phyloP scores from a whole-genome alignment of 495 filamentous ascomycete species.

The Tuber calosporum region DNA sequence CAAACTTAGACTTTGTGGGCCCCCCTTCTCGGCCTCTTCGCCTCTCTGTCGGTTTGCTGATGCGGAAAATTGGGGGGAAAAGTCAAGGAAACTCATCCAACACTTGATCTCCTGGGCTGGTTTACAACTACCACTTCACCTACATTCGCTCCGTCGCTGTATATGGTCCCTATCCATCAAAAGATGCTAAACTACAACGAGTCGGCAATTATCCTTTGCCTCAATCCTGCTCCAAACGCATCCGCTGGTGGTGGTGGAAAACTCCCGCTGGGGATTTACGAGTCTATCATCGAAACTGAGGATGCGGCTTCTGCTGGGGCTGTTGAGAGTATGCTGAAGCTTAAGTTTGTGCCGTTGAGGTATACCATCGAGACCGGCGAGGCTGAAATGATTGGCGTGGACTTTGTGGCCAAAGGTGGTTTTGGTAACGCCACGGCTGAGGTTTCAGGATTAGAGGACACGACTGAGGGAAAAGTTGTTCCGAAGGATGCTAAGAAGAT shows the following conservation, averaged over 20 bases:
- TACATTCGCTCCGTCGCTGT: conserved; percentile 58
- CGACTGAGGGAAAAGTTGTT: conserved; percentile 14
- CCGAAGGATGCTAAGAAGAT: conserved; percentile 46
- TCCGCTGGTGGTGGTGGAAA: conserved; percentile 58
- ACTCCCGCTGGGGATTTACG: conserved; percentile 83
- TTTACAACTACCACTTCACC: conserved; percentile 66
- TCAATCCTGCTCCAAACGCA: conserved; percentile 60
- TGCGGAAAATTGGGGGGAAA: conserved; percentile 3
- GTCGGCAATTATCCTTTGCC: conserved; percentile 75
- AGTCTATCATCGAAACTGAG: conserved; percentile 66
- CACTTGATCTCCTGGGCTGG: conserved; percentile 88
- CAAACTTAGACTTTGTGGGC: conserved; percentile 75
- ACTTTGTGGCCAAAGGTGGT: conserved; percentile 76
- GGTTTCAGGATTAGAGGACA: conserved; percentile 36
- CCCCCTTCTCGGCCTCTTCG: not conserved
- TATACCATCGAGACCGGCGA: conserved; percentile 89
- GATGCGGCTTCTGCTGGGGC: conserved; percentile 49
- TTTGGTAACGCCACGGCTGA: conserved; percentile 62
- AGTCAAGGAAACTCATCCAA: conserved; percentile 85
- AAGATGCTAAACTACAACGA: conserved; percentile 74
- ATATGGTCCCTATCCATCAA: conserved; percentile 65
- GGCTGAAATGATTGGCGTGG: conserved; percentile 93
- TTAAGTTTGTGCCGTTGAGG: conserved; percentile 74
- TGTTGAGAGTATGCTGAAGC: conserved; percentile 62
- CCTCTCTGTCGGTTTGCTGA: not conserved